Evolutionary conservation across 805 yeast species (phyloP).

Genomic region (Candida khao-thaluensis): DNA sequence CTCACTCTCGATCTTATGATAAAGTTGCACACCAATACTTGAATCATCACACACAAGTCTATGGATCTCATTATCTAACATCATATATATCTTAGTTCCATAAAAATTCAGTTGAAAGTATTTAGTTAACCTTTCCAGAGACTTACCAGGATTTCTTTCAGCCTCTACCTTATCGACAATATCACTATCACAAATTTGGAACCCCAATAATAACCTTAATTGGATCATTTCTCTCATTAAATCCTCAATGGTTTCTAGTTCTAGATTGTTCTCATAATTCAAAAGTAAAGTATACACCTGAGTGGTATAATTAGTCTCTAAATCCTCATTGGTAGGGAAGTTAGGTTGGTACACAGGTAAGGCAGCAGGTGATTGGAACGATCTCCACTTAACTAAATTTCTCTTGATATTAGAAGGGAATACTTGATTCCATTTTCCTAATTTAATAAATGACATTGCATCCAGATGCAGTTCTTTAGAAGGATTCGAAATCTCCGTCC

Average conservation of each 20-base stretch:
- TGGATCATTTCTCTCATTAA: slow-evolving; percentile 86
- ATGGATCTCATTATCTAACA: slow-evolving; percentile 82
- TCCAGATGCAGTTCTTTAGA: slow-evolving; percentile 62
- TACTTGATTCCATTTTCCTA: slow-evolving; percentile 89
- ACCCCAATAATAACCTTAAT: slow-evolving; percentile 78
- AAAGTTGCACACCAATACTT: slow-evolving; percentile 75
- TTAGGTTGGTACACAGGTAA: slow-evolving; percentile 78
- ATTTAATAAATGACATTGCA: slow-evolving; percentile 54
- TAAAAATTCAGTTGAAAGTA: slow-evolving; percentile 50
- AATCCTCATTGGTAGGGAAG: slow-evolving; percentile 70
- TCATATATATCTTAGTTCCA: slow-evolving; percentile 70
- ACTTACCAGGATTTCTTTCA: slow-evolving; percentile 54
- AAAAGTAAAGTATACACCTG: slow-evolving; percentile 79
- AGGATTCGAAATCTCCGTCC: slow-evolving; percentile 58
- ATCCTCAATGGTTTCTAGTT: slow-evolving; percentile 51
- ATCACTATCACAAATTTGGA: slow-evolving; percentile 82
- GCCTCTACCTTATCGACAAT: slow-evolving; percentile 65
- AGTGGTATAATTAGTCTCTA: slow-evolving; percentile 70
- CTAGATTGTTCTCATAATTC: slow-evolving; percentile 55
- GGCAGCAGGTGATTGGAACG: slow-evolving; percentile 90
- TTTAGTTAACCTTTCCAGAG: slow-evolving; percentile 50
- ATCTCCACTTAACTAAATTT: slow-evolving; percentile 84
- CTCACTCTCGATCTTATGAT: slow-evolving; percentile 27
- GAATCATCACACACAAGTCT: slow-evolving; percentile 75
- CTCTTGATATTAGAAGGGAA: slow-evolving; percentile 71